These are phyloP conservation scores for Poa annua DNA, from an alignment of 176 grass and related monocot genomes.

Conservation along the genomic window DNA sequence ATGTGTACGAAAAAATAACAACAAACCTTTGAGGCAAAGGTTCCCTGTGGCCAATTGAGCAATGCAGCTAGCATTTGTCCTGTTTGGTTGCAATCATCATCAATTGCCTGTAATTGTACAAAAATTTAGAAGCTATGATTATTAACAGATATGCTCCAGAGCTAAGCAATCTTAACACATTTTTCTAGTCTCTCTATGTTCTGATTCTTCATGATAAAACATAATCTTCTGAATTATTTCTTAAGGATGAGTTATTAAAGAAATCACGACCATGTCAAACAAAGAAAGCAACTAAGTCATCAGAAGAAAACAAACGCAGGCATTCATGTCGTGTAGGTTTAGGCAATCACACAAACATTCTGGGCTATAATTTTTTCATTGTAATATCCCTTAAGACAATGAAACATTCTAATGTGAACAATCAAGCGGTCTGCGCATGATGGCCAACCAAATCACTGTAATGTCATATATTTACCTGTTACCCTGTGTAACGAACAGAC, in stretches of 20 bases:
- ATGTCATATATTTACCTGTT: not conserved
- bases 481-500: not conserved
- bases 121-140: not conserved
- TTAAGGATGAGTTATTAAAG: accelerated
- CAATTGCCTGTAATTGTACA: slow-evolving; percentile 68
- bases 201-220: not conserved
- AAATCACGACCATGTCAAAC: not conserved
- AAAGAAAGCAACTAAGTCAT: not conserved
- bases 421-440: not conserved
- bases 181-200: not conserved
- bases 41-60: slow-evolving; percentile 91
- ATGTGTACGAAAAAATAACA: not conserved
- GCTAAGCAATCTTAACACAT: not conserved
- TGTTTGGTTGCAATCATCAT: slow-evolving; percentile 97
- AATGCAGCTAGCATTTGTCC: slow-evolving; percentile 92
- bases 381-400: not conserved
- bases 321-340: not conserved
- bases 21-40: slow-evolving; percentile 90
- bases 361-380: not conserved
- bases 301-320: not conserved
- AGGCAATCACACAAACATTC: not conserved
- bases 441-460: not conserved
- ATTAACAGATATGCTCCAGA: not conserved
- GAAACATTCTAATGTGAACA: not conserved
- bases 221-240: not conserved